These are phyloP conservation scores for Melanopsichium pennsylvanicum DNA, from an alignment of 1,284 basidiomycete species.

Conservation along the genomic window DNA sequence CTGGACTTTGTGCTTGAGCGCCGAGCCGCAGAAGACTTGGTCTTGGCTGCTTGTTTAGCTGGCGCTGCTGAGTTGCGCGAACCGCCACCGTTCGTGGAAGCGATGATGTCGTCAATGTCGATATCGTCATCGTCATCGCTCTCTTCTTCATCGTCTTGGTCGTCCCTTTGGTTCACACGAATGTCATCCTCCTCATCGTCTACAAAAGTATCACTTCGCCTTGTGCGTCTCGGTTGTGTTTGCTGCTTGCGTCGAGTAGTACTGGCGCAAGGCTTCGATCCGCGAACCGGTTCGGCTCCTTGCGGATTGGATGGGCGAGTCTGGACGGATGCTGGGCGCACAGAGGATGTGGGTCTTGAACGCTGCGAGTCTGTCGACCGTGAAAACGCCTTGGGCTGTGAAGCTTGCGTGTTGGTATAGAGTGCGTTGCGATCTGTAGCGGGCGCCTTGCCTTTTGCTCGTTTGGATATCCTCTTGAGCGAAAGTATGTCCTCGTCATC, in stretches of 20 bases:
- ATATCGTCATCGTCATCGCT: slow-evolving; percentile 5
- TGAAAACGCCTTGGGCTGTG: no score
- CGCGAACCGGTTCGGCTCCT: background rate
- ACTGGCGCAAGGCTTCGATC: background rate
- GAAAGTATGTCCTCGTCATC: slow-evolving; percentile 27
- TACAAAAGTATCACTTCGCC: slow-evolving; percentile 1
- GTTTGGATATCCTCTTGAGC: background rate
- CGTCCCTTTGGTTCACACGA: background rate
- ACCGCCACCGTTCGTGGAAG: slow-evolving; percentile 21
- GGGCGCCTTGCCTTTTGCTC: slow-evolving; percentile 3
- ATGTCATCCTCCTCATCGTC: slow-evolving; percentile 5
- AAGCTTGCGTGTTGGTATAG: background rate
- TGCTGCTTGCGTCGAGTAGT: background rate
- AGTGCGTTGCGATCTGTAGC: background rate
- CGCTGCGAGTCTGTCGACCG: no score
- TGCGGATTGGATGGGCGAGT: background rate
- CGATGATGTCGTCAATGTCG: slow-evolving; percentile 31
- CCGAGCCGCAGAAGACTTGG: background rate
- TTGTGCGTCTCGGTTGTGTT: background rate
- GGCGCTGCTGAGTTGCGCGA: background rate
- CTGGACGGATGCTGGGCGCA: slow-evolving; percentile 2
- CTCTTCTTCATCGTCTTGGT: slow-evolving; percentile 8
- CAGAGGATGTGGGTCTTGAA: background rate
- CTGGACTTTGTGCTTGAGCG: background rate
- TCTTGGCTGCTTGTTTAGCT: background rate